These are phyloP conservation scores for Aspergillus cavernicola DNA, from an alignment of 495 filamentous ascomycete species.

Conservation along the genomic window DNA sequence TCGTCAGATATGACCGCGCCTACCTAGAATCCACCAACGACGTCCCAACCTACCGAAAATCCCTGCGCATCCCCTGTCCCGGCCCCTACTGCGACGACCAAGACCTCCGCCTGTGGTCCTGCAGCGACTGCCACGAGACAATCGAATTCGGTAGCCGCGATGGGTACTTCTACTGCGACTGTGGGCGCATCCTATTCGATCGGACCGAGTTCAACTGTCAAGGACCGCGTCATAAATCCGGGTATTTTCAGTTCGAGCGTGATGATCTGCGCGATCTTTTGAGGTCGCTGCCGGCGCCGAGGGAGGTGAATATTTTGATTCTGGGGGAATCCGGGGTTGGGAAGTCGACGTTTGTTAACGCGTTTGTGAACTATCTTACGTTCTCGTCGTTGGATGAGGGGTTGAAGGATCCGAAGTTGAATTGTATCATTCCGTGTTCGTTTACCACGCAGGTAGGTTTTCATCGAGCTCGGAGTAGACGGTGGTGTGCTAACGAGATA, in stretches of 20 bases:
- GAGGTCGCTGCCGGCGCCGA: not conserved
- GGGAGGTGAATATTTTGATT: slow-evolving; percentile 8
- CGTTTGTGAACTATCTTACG: slow-evolving; percentile 11
- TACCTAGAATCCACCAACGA: slow-evolving; percentile 1
- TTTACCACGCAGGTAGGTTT: slow-evolving; percentile 4
- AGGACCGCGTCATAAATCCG: not conserved
- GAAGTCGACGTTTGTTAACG: slow-evolving; percentile 10
- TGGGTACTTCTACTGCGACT: slow-evolving; percentile 9
- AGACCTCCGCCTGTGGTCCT: slow-evolving; percentile 1
- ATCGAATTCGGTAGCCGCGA: slow-evolving; percentile 7
- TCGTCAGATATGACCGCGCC: not conserved
- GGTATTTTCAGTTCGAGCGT: not conserved
- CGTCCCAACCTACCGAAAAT: slow-evolving; percentile 7
- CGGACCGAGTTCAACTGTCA: slow-evolving; percentile 1
- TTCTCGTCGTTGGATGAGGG: slow-evolving; percentile 10
- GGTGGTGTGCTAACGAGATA: not conserved
- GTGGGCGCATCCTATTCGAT: slow-evolving; percentile 3
- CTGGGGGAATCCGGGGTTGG: slow-evolving; percentile 5
- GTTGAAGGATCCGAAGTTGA: slow-evolving; percentile 6
- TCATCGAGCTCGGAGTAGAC: not conserved
- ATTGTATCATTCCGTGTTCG: slow-evolving; percentile 10
- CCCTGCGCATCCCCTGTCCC: slow-evolving; percentile 3
- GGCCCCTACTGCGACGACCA: slow-evolving; percentile 1
- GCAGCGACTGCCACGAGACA: slow-evolving; percentile 6
- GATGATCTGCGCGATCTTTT: not conserved